These are phyloP conservation scores for Castanopsis chinensis DNA, from an alignment of 306 rosid genomes.

Conservation along the genomic window DNA sequence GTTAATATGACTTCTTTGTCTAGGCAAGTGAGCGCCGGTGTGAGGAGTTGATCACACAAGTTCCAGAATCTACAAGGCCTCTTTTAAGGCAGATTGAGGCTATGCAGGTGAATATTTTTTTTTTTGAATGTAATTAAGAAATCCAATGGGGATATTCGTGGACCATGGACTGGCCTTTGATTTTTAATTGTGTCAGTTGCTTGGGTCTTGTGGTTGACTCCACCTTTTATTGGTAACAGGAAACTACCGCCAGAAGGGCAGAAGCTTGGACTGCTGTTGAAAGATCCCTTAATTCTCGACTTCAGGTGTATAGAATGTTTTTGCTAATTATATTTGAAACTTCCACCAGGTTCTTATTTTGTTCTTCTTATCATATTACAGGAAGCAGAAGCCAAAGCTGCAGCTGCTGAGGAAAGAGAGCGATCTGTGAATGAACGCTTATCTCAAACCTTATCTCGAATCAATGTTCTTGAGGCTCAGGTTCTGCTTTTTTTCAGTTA, in stretches of 20 bases:
- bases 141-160: conserved; percentile 5
- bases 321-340: conserved; percentile 3
- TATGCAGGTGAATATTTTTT: conserved; percentile 68
- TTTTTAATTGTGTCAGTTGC: conserved; percentile 21
- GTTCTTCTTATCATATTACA: conserved; percentile 43
- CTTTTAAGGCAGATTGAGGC: conserved; percentile 98
- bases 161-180: conserved; percentile 13
- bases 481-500: conserved; percentile 43
- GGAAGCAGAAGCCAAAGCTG: conserved; percentile 98
- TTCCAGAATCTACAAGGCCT: conserved; percentile 98
- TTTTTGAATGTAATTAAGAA: conserved; percentile 13
- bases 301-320: conserved; percentile 61
- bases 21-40: conserved; percentile 99
- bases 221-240: conserved; percentile 55
- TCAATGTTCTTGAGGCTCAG: conserved; percentile 99
- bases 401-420: conserved; percentile 95
- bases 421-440: conserved; percentile 87
- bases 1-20: conserved; percentile 27
- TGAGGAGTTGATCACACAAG: conserved; percentile 94
- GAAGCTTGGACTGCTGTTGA: conserved; percentile 99
- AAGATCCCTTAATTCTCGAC: conserved; percentile 89
- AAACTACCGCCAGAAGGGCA: conserved; percentile 83
- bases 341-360: conserved; percentile 9
- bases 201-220: conserved; percentile 28
- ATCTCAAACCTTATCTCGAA: conserved; percentile 92